Base-by-base conservation (phyloP, 768 basidiomycete genomes). In the Phaffia australis region DNA sequence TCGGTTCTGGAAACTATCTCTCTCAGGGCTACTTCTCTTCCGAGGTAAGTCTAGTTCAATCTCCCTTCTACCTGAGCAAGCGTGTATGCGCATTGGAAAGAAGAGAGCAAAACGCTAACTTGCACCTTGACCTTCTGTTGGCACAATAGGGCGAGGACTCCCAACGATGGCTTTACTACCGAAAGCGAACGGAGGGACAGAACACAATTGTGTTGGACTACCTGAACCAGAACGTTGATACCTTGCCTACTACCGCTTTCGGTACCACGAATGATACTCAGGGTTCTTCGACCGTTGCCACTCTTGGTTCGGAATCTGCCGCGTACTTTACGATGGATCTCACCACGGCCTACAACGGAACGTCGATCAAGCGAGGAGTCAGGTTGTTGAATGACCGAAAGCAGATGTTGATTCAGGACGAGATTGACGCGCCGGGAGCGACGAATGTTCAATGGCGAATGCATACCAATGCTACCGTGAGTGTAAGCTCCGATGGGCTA, bases 101-200 rank as follows among this genome's bases (percentile, higher is more conserved):
- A 42, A 42, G 35, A 42, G 4, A 42, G 29, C 35, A 11, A 54
- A 32, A 42, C n/a, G 23, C 47, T 51, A 51, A 21, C 29, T 23
- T 25, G 21, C 23, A 23, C 25, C 21, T 30, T 27, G 32, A 11
- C 27, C 18, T 15, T 56, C 35, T 16, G 54, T 35, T 16, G 54
- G 29, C 19, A 23, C n/a, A 32, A 2, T 46, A 63, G 70, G 74
- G 76, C 0, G 90, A 94, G 75, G 77, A 80, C 67, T 81, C 84
- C 56, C 75, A 78, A 27, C 82, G 94, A 63, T 98, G 92, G 93
- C 72, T 82, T 69, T 98, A 95, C 79, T 99, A 95, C 81, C 83
- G 93, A 74, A 98, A 93, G 81, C 84, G 85, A 78, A 95, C 94
- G 4, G 90, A 94, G 77, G 95, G 95, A 2, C 95, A 99, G 79